phyloP scores from a whole-genome alignment of 306 rosid species.

The Fragaria ananassa region DNA sequence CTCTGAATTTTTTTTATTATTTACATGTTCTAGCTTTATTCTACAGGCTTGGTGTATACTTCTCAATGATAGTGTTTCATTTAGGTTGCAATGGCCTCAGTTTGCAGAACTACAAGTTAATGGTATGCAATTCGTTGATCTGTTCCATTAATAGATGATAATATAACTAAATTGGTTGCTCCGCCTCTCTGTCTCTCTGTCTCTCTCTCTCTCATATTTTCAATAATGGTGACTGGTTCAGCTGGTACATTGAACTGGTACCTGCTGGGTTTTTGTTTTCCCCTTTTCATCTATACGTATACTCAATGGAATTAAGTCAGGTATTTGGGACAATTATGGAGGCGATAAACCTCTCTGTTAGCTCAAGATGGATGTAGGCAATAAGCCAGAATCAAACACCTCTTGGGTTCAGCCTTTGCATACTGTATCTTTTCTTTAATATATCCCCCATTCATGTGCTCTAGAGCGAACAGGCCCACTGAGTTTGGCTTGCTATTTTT shows the following conservation, averaged over 20 bases:
- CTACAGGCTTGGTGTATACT: constrained; percentile 98
- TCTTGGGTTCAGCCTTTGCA: not conserved
- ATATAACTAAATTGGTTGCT: not conserved
- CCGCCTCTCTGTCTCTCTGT: not conserved
- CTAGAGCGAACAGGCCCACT: not conserved
- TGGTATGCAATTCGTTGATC: constrained; percentile 46
- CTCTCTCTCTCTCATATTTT: too few species aligned
- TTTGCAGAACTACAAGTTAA: constrained; percentile 80
- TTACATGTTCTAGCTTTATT: not conserved
- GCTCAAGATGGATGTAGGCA: not conserved
- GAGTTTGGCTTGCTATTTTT: not conserved
- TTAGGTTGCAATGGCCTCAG: constrained; percentile 99
- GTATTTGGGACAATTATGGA: not conserved
- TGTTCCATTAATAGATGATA: not conserved
- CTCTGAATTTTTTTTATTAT: not conserved
- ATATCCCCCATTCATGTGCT: not conserved
- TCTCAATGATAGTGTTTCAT: constrained; percentile 87
- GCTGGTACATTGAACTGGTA: not conserved
- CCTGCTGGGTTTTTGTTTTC: not conserved
- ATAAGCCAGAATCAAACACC: not conserved
- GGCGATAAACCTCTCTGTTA: not conserved
- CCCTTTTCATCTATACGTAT: not conserved
- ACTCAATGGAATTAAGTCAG: not conserved
- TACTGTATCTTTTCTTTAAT: not conserved
- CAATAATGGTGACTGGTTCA: not conserved